Conservation (phyloP, 75 land plant species). For the Cunninghamia lanceolata region DNA sequence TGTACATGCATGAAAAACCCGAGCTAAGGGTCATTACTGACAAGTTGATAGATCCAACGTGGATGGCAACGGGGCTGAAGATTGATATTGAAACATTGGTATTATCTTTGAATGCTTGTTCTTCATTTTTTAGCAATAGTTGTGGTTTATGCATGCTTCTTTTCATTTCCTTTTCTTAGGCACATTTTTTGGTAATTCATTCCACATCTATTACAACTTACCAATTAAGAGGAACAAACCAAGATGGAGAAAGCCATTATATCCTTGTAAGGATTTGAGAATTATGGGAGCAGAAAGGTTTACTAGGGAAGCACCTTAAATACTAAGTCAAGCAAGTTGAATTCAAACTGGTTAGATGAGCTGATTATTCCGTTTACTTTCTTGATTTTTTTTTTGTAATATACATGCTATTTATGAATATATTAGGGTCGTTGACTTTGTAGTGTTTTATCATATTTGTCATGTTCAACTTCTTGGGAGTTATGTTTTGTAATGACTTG, state of each 20-base stretch:
- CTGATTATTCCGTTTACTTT: background rate
- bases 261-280: background rate
- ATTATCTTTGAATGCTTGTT: slow-evolving; percentile 7
- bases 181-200: background rate
- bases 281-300: background rate
- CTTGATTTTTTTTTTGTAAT: background rate
- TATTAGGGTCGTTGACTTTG: background rate
- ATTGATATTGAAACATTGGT: slow-evolving; percentile 55
- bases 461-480: no score
- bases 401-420: background rate
- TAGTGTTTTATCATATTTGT: no score
- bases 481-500: no score
- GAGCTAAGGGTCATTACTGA: slow-evolving; percentile 57
- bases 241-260: background rate
- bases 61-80: slow-evolving; percentile 76
- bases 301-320: background rate
- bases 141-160: background rate
- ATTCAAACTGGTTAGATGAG: background rate
- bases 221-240: background rate
- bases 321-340: background rate
- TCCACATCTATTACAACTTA: background rate
- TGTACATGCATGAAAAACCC: slow-evolving; percentile 51
- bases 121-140: background rate
- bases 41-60: slow-evolving; percentile 72
- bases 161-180: background rate